Base-by-base conservation (phyloP, 2,329 filamentous ascomycete species). In the Ophiostoma fasciatum region DNA sequence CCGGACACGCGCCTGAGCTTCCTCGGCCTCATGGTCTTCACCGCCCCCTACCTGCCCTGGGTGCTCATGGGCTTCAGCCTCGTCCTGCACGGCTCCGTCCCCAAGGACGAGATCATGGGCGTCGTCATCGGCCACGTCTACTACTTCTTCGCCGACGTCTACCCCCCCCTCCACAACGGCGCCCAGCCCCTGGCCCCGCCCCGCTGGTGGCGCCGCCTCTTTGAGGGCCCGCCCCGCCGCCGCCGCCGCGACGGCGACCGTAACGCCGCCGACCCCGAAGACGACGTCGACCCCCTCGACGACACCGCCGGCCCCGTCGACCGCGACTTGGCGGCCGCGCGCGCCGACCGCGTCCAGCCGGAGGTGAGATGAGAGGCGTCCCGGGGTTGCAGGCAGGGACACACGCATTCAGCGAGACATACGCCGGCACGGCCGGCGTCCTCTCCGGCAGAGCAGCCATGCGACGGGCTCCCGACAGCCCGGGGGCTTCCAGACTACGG, bases 141-240 rank as follows among this genome's bases (percentile, higher is more conserved):
- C 80, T 98, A 96, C 58, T 98, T 94, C 62, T 94, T 96, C 58
- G 82, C 78, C 41, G 90, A 98, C 55, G 87, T 98, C 13, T 98
- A 94, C 57, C 90, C 90, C 4, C 82, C 85, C 4, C 70, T 94
- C 29, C 82, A 94, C 58, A 76, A 80, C 44, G 84, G 84, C 14
- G 78, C 80, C 35, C 71, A 82, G 38, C 90, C 90, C 1, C 66
- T 98, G 32, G 88, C 94, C 49, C 88, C 90, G 26, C 90, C 90
- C 0, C 61, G 63, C 40, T 94, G 83, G 78, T 98, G 88, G 88
- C 71, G 82, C 39, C 71, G 85, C 28, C 51, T 96, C 14, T 94
- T 94, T 51, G 85, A 78, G 45, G 62, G 68, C n/a, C 60, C 63
- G 32, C 60, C 53, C 23, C 52, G 49, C 8, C 32, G 9, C 5